Evolutionary conservation across 2,329 filamentous ascomycete species (phyloP), one percentile per base, ranked within the genome.

Genomic region (Penicillium vulpinum): DNA sequence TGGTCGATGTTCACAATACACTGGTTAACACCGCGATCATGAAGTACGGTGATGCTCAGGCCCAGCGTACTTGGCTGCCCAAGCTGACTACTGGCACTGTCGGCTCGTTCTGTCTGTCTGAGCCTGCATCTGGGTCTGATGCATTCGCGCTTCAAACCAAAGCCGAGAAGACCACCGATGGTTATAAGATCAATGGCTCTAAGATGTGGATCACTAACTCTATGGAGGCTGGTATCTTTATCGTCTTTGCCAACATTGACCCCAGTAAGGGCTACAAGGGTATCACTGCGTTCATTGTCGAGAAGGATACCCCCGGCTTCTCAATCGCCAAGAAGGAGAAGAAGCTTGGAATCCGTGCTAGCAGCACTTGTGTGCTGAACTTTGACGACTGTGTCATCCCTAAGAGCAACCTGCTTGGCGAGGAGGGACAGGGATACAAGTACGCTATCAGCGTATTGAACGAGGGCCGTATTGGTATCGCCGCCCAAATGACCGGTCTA

Each of bases 141-240:
- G 94, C 94, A 39, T 99, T 99, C 72, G 95, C 95, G 1, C 83
- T 99, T 62, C 89, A 91, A 65, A 97, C 94, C 56, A 92, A 91
- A 75, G 94, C 94, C 41, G 87, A 85, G 56, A 90, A 92, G 81
- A 94, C 91, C 0, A 82, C 86, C 22, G 84, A 87, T 62, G 92
- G 93, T 33, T 99, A 93, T 81, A 88, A 83, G 77, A 89, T 99
- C 76, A 89, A 86, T 59, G 94, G 94, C 48, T 87, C 86, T 76
- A 99, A 99, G 85, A 99, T 99, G 94, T 99, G 94, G 94, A 99
- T 99, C 78, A 99, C 94, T 62, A 99, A 99, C 83, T 89, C 90
- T 49, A 88, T 93, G 80, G 94, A 99, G 79, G 89, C 94, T 21
- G 87, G 87, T 58, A 88, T 97, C 80, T 99, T 97, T 80, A 93